phyloP scores from a whole-genome alignment of 257 asterid genomes.

The Henckelia pumila region DNA sequence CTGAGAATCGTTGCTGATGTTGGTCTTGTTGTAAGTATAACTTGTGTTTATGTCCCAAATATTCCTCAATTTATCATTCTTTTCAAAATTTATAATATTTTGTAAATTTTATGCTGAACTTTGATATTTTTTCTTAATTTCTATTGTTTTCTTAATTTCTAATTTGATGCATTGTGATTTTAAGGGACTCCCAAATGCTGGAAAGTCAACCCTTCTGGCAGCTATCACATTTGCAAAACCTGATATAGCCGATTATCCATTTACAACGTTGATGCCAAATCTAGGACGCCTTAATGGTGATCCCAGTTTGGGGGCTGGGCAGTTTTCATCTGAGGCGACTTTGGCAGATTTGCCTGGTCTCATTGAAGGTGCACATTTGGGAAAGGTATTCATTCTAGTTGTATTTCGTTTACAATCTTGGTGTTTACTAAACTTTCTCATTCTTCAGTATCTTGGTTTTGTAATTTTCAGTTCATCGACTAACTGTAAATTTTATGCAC shows the following conservation, averaged over 20 bases:
- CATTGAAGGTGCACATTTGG: constrained; percentile 97
- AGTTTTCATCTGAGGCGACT: constrained; percentile 88
- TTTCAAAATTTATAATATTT: neutral
- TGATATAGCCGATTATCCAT: constrained; percentile 96
- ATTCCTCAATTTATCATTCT: constrained; percentile 4
- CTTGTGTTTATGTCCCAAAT: constrained; percentile 13
- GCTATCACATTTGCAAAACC: constrained; percentile 91
- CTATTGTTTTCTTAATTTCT: neutral
- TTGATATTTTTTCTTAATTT: too few relatives aligned
- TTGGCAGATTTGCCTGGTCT: constrained; percentile 98
- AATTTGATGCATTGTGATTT: constrained; percentile 17
- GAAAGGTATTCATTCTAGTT: constrained; percentile 60
- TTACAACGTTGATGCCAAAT: constrained; percentile 96
- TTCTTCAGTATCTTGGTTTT: constrained; percentile 1
- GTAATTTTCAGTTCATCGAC: constrained; percentile 11
- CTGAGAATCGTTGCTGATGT: constrained; percentile 97
- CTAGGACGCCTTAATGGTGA: constrained; percentile 95
- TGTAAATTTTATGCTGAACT: neutral
- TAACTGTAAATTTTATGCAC: constrained; percentile 9
- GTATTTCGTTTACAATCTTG: constrained; percentile 29
- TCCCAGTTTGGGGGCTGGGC: constrained; percentile 75
- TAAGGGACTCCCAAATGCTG: constrained; percentile 99
- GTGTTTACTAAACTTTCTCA: constrained; percentile 7
- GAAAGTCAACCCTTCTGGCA: constrained; percentile 86
- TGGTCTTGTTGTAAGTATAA: constrained; percentile 83